Percentiles rank a stretch among this genome's conserved stretches.
Evolutionary conservation across 306 rosid species (phyloP).

Genomic region (Ormosia emarginata): DNA sequence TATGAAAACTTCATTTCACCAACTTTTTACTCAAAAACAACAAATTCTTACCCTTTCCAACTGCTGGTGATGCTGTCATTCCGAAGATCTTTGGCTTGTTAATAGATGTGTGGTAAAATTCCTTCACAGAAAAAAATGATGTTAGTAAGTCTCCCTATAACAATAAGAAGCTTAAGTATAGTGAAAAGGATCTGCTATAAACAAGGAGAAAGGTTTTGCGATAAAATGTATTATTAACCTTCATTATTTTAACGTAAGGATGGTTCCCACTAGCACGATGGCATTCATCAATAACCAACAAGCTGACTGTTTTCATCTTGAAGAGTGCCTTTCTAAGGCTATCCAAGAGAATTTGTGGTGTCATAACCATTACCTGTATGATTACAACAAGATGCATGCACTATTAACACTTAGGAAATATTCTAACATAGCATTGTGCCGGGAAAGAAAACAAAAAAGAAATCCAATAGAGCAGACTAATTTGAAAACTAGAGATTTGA

Average conservation of each 20-base stretch:
- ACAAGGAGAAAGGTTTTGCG: background rate
- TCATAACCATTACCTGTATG: conserved; percentile 64
- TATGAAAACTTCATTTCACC: background rate
- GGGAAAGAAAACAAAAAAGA: no score
- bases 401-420: background rate
- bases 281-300: conserved; percentile 67
- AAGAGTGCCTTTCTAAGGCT: conserved; percentile 61
- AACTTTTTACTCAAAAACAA: background rate
- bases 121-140: conserved; percentile 35
- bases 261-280: conserved; percentile 65
- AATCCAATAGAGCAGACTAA: background rate
- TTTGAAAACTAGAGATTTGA: background rate
- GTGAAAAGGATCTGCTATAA: background rate
- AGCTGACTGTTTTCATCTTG: conserved; percentile 43
- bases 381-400: background rate
- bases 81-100: conserved; percentile 68
- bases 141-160: background rate
- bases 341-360: conserved; percentile 72
- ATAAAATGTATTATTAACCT: conserved; percentile 34
- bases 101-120: conserved; percentile 52
- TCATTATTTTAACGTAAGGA: conserved; percentile 66
- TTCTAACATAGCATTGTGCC: background rate
- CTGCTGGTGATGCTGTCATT: conserved; percentile 66
- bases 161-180: background rate
- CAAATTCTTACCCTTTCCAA: conserved; percentile 44